Percentiles rank a stretch among this genome's conserved stretches.
phyloP scores from a whole-genome alignment of 2,329 filamentous ascomycete genomes.

The Cladosporium austrohemisphaericum region DNA sequence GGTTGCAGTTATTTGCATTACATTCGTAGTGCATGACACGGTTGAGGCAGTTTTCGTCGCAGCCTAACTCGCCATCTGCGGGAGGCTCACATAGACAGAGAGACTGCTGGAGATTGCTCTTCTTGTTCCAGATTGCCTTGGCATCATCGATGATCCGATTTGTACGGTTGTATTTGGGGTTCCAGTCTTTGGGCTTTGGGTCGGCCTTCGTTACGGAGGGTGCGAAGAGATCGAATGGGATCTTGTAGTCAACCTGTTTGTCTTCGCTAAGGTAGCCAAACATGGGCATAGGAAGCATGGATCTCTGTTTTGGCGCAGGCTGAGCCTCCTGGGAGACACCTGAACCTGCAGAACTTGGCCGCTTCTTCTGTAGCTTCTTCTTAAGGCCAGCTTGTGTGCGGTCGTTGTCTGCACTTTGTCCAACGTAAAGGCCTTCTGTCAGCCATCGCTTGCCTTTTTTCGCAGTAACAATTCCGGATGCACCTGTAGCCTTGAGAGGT shows the following conservation, averaged over 20 bases:
- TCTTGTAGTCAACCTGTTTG: slow-evolving; percentile 69
- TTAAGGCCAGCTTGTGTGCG: slow-evolving; percentile 38
- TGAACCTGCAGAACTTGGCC: slow-evolving; percentile 23
- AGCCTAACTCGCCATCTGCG: slow-evolving; percentile 57
- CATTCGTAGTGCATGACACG: slow-evolving; percentile 97
- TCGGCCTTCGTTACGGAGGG: slow-evolving; percentile 70
- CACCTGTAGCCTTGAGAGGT: slow-evolving; percentile 25
- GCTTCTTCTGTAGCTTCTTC: slow-evolving; percentile 46
- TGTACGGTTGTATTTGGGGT: slow-evolving; percentile 68
- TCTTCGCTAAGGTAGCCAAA: slow-evolving; percentile 51
- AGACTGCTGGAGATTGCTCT: slow-evolving; percentile 26
- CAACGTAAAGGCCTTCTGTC: slow-evolving; percentile 78
- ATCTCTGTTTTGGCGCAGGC: slow-evolving; percentile 63
- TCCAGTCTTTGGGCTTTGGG: slow-evolving; percentile 90
- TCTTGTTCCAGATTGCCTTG: slow-evolving; percentile 33
- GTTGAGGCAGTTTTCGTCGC: slow-evolving; percentile 88
- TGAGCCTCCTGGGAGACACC: slow-evolving; percentile 46
- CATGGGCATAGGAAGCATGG: slow-evolving; percentile 34
- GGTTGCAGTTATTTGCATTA: slow-evolving; percentile 80
- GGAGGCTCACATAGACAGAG: slow-evolving; percentile 65
- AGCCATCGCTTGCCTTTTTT: slow-evolving; percentile 71
- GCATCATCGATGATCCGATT: slow-evolving; percentile 68
- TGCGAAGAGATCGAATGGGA: slow-evolving; percentile 87
- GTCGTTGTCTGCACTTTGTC: slow-evolving; percentile 59
- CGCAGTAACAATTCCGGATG: slow-evolving; percentile 18